Evolutionary conservation across 345 rosid species (phyloP), one percentile per base, ranked within the genome.

Genomic region (Gossypium thurberi): DNA sequence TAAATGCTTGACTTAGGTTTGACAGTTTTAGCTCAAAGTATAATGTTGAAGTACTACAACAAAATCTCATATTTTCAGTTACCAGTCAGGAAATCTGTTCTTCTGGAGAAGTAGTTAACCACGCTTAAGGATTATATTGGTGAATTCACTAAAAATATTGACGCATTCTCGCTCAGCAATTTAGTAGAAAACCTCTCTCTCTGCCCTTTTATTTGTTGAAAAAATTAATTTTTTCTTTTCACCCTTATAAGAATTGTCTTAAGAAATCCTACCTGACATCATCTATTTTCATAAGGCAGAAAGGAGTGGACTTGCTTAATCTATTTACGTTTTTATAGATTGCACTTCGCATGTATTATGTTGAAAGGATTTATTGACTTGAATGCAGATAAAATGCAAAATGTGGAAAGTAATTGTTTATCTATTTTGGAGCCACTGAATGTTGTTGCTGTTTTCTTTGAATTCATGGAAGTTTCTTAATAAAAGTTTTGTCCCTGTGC

Each of bases 1-100:
- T 72, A 53, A 78, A 81, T 78, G 74, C 77, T 82, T 82, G 82
- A 86, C 82, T 80, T 90, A 85, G 94, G 90, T 86, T 80, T 82
- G 87, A 82, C 75, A 71, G 89, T 86, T 81, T 80, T 87, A 82
- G 75, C 75, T 76, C 81, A 69, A 73, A 74, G 68, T 76, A 66
- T 79, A 75, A 21, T 40, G 23, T 72, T 61, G 51, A 66, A 56
- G 33, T 58, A 28, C 42, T 48, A 51, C 55, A 67, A 60, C 66
- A 44, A 48, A n/a, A 74, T 73, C 75, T 63, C 52, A 40, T 48
- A 62, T 74, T 61, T 61, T 20, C 44, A 40, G 4, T 47, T n/a
- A 51, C n/a, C 44, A 72, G 20, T 58, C 18, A 11, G 33, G 33
- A 64, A 43, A 71, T 33, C 56, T 40, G 18, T 46, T 60, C 17